Evolutionary conservation across 495 filamentous ascomycete species (phyloP).

Genomic region (Neurospora sp.): DNA sequence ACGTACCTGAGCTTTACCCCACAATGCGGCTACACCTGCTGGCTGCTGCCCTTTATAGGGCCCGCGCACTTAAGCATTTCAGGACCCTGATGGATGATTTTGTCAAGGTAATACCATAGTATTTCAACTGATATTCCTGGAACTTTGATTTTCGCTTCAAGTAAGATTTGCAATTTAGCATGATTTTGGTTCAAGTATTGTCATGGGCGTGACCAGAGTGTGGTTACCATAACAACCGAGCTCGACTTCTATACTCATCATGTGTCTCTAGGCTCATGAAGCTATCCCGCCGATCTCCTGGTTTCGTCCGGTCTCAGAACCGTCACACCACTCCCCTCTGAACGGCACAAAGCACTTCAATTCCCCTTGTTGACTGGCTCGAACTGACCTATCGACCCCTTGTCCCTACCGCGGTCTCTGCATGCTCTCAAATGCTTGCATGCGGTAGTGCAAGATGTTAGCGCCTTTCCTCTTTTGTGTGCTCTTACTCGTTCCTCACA

Average conservation of each 20-base stretch:
- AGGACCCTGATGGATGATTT: neutral
- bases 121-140: neutral
- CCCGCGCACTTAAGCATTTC: constrained; percentile 6
- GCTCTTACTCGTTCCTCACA: neutral
- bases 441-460: neutral
- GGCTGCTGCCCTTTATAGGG: neutral
- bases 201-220: neutral
- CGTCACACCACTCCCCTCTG: neutral
- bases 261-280: neutral
- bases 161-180: neutral
- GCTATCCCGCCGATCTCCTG: neutral
- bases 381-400: neutral
- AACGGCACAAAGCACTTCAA: neutral
- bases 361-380: neutral
- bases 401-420: neutral
- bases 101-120: neutral
- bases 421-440: neutral
- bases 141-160: neutral
- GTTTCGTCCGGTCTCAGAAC: neutral
- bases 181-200: neutral
- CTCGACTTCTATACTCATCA: neutral
- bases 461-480: neutral
- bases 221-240: neutral
- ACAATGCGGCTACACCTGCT: constrained; percentile 9
- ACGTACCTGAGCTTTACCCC: constrained; percentile 10